These are phyloP conservation scores for Alternaria sp. DNA, from an alignment of 2,329 filamentous ascomycete species.

Conservation along the genomic window DNA sequence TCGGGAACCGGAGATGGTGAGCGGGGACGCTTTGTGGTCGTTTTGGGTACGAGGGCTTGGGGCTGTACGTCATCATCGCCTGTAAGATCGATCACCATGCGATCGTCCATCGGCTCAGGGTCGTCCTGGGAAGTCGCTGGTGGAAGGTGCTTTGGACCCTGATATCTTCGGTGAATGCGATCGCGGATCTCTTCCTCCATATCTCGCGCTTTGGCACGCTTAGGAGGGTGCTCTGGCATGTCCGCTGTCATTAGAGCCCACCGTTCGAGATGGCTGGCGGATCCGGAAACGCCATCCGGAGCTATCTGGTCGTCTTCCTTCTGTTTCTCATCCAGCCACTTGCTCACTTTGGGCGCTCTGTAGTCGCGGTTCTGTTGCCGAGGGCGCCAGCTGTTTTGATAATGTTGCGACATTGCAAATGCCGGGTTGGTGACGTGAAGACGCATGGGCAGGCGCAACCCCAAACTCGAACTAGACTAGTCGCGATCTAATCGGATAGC, in stretches of 20 bases:
- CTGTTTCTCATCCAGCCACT: slow-evolving; percentile 4
- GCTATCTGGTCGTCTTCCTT: slow-evolving; percentile 17
- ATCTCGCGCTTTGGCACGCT: background rate
- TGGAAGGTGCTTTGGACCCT: background rate
- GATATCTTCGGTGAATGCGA: slow-evolving; percentile 11
- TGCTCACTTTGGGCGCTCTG: background rate
- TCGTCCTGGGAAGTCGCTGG: background rate
- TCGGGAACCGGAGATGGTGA: background rate
- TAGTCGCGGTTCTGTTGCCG: background rate
- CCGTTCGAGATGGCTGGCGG: slow-evolving; percentile 9
- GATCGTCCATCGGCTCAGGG: background rate
- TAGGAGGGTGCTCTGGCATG: background rate
- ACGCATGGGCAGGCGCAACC: background rate
- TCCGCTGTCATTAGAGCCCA: slow-evolving; percentile 16
- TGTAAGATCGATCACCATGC: background rate
- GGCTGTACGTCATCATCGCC: background rate
- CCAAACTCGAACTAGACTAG: background rate
- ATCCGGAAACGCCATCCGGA: slow-evolving; percentile 2
- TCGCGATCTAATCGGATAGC: background rate
- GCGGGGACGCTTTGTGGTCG: background rate
- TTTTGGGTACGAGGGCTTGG: background rate
- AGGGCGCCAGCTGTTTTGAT: background rate
- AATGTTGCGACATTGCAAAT: background rate
- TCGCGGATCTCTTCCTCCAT: slow-evolving; percentile 7
- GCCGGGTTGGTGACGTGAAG: background rate